These are phyloP conservation scores for Talaromyces sp. DNA, from an alignment of 2,329 filamentous ascomycete genomes.

Conservation along the genomic window DNA sequence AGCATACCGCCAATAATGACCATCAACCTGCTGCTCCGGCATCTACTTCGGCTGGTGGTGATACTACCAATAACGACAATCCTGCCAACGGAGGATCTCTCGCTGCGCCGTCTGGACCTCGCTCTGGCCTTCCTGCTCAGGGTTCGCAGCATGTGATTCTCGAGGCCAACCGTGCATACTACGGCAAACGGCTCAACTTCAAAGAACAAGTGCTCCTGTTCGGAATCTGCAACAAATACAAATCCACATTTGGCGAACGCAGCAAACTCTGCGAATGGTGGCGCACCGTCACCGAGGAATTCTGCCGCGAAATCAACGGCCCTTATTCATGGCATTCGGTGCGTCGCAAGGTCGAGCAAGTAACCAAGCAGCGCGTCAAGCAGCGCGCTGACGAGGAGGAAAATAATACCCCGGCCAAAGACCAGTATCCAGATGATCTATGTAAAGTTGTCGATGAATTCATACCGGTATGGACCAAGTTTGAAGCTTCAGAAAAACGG, in stretches of 20 bases:
- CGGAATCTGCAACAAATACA: conserved; percentile 35
- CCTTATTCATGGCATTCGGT: conserved; percentile 41
- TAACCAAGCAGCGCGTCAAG: conserved; percentile 37
- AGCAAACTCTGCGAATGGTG: conserved; percentile 40
- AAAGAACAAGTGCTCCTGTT: conserved; percentile 36
- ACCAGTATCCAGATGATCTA: conserved; percentile 34
- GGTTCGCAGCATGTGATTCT: background rate
- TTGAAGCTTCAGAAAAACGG: conserved; percentile 31
- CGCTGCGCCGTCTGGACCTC: background rate
- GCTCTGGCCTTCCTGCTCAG: background rate
- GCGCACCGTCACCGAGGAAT: conserved; percentile 33
- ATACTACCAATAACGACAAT: background rate
- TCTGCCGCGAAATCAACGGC: conserved; percentile 31
- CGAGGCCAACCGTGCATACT: conserved; percentile 21
- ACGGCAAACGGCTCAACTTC: conserved; percentile 35
- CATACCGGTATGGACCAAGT: conserved; percentile 37
- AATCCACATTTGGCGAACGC: conserved; percentile 31
- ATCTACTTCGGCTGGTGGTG: background rate
- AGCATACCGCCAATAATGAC: background rate
- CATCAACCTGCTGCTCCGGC: background rate
- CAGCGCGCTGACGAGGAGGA: conserved; percentile 31
- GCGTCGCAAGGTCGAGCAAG: conserved; percentile 35
- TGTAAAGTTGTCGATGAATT: conserved; percentile 34
- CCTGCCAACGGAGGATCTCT: background rate
- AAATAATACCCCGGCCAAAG: conserved; percentile 16